Evolutionary conservation across 2,329 filamentous ascomycete species (phyloP), one percentile per base, ranked within the genome.

Genomic region (Orbilia quercus): DNA sequence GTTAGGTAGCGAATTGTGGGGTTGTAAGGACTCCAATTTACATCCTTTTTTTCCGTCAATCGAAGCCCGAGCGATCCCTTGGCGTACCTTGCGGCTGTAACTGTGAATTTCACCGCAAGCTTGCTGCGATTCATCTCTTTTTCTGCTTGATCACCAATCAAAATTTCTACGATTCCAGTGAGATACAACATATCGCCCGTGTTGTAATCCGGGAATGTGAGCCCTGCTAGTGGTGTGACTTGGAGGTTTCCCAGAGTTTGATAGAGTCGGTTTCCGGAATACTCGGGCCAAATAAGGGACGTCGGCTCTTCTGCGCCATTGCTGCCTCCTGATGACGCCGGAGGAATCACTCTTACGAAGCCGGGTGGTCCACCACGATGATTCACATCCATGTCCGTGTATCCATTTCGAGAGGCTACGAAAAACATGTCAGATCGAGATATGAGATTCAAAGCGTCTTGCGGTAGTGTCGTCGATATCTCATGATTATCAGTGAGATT

Each of bases 261-360:
- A 77, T 96, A 96, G 0, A 95, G 82, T 14, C 91, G 84, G 79
- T 96, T 96, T 6, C 92, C 92, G 0, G 90, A 92, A 79, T 90
- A 96, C 79, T 96, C 92, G 0, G 92, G 92, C 80, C 91, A 96
- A 1, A 89, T 83, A 12, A 96, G 80, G 1, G 75, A 76, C 38
- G 51, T 79, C 9, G 69, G 69, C 78, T 2, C 76, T 80, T 0
- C 82, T 82, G 1, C 79, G 80, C 28, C 28, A 5, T 22, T 74
- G 78, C 16, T 45, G 72, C 40, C 34, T 1, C 14, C 22, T 1
- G 45, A 34, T 51, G 69, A 44, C 1, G 44, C 7, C 11, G 34
- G 50, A 2, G 84, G 85, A 0, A 88, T 79, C 7, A 94, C 83
- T 22, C 91, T 85, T 18, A 94, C 82, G 78, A 96, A 94, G 0